phyloP scores from a whole-genome alignment of 2,329 filamentous ascomycete genomes.

The Venturia aucupariae region DNA sequence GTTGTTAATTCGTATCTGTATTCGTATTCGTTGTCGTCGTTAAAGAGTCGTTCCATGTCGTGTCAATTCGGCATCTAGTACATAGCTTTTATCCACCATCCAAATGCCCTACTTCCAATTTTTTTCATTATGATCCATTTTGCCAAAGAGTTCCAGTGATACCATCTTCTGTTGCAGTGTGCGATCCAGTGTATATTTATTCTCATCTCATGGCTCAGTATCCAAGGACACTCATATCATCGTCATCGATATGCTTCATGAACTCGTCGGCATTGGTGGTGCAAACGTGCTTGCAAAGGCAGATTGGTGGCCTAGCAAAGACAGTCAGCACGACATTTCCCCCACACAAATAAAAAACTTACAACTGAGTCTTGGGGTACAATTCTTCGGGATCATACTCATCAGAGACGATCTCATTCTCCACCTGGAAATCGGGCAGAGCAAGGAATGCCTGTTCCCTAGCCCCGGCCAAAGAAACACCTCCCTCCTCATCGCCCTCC shows the following conservation, averaged over 20 bases:
- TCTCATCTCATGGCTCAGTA: background rate
- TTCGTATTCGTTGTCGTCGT: background rate
- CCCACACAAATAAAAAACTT: background rate
- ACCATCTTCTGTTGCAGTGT: background rate
- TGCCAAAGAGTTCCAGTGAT: background rate
- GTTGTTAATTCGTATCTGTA: background rate
- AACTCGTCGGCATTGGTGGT: background rate
- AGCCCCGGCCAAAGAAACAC: slow-evolving; percentile 1
- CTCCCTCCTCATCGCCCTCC: background rate
- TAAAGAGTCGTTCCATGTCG: background rate
- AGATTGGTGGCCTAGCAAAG: background rate
- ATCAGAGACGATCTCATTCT: background rate
- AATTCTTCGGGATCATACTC: slow-evolving; percentile 1
- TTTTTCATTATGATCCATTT: background rate
- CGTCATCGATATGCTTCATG: background rate
- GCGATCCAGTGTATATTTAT: background rate
- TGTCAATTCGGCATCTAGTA: background rate
- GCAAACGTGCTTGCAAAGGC: background rate
- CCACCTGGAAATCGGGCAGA: background rate
- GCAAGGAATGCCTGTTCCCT: background rate
- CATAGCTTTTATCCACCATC: background rate
- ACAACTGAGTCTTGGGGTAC: background rate
- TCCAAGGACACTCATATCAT: slow-evolving; percentile 1
- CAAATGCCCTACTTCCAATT: background rate
- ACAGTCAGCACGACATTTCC: background rate